Evolutionary conservation across 2,329 filamentous ascomycete species (phyloP), one percentile per base, ranked within the genome.

Genomic region (Diplodia intermedia): DNA sequence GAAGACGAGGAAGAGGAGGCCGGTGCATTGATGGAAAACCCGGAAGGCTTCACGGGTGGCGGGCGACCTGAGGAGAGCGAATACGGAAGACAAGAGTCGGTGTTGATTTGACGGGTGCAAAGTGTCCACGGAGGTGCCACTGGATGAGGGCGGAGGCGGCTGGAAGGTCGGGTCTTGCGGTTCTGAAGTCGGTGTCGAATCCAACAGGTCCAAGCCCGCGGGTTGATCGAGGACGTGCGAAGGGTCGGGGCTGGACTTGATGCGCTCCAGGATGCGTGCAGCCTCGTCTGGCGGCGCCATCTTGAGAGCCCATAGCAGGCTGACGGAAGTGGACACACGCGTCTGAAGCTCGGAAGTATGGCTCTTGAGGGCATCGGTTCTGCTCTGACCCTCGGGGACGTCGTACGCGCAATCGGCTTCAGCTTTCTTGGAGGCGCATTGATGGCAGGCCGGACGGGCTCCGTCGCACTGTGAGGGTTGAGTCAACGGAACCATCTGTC

Each of bases 301-400:
- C 31, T 72, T 71, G 15, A 73, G 66, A 20, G 47, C 67, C 70
- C 72, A 72, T 6, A 73, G 52, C 18, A 73, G 66, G n/a, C 71
- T 69, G 33, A 69, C 33, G 9, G 62, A 65, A 15, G n/a, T 43
- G 33, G 49, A 23, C 20, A 65, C 33, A 3, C 50, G 62, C 11
- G 31, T 23, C 26, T 65, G 49, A 4, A 65, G 62, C n/a, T 65
- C 33, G 3, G 31, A 15, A 18, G 54, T 54, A 33, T 50, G 49
- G 3, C 15, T n/a, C 38, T 65, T 65, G 4, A 65, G 49, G 11
- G 62, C 62, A 20, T 20, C 62, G 7, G 43, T 29, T 18, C 62
- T 54, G 14, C 50, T 65, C 62, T 65, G 62, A 31, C 62, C 62
- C n/a, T 65, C 62, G 14, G 62, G 49, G n/a, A 18, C 62, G 14